phyloP scores from a whole-genome alignment of 257 asterid genomes.

The Lantana camara region DNA sequence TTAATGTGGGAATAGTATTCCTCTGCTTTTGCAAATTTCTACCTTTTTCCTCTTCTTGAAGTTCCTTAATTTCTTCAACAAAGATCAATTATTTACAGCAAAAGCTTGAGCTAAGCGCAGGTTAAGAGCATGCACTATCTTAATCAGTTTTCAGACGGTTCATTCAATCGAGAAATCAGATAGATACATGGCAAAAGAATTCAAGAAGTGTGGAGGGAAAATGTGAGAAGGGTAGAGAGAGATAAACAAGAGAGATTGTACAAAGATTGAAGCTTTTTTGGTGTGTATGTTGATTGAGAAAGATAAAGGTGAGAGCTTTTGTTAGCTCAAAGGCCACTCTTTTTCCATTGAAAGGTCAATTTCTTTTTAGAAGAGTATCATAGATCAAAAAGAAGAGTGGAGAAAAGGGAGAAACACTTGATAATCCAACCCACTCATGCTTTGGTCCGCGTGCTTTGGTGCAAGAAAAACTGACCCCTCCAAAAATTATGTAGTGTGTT shows the following conservation, averaged over 20 bases:
- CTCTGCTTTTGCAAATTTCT: conserved; percentile 31
- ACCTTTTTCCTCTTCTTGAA: conserved; percentile 33
- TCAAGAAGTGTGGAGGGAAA: conserved; percentile 17
- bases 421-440: conserved; percentile 79
- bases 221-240: conserved; percentile 8
- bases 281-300: conserved; percentile 39
- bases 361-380: conserved; percentile 50
- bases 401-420: conserved; percentile 42
- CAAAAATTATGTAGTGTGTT: conserved; percentile 28
- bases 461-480: conserved; percentile 62
- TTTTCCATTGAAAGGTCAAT: conserved; percentile 78
- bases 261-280: conserved; percentile 36
- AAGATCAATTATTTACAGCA: conserved; percentile 46
- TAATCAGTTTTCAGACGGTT: conserved; percentile 29
- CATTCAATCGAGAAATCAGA: conserved; percentile 8
- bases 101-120: conserved; percentile 43
- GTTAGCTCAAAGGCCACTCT: conserved; percentile 43
- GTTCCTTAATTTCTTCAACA: conserved; percentile 42
- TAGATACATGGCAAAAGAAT: not conserved
- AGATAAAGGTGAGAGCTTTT: conserved; percentile 44
- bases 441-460: conserved; percentile 92
- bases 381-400: conserved; percentile 11
- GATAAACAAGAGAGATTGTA: conserved; percentile 9
- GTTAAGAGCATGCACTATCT: conserved; percentile 58
- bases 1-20: conserved; percentile 48